These are phyloP conservation scores for Serendipita indica DNA, from an alignment of 768 basidiomycete species.

Conservation along the genomic window DNA sequence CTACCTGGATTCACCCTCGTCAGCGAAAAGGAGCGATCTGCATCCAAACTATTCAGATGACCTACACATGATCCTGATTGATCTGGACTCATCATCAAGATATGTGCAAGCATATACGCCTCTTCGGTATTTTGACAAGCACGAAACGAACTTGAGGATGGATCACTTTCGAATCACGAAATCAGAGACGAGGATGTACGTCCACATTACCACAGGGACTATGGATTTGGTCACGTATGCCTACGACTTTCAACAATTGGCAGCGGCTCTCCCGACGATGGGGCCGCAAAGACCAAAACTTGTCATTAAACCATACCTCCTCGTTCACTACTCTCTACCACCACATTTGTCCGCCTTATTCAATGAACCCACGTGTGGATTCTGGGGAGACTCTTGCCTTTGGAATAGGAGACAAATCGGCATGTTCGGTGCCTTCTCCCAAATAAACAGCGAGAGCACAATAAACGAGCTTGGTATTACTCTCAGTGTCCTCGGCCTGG, in stretches of 20 bases:
- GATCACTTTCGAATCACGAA: background rate
- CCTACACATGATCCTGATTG: background rate
- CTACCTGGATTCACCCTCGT: background rate
- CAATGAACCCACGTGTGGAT: background rate
- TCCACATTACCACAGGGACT: background rate
- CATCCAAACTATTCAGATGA: background rate
- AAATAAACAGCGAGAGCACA: background rate
- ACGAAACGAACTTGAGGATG: background rate
- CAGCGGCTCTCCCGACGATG: background rate
- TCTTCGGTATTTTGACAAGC: background rate
- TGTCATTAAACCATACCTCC: background rate
- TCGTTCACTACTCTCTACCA: background rate
- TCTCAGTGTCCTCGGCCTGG: background rate
- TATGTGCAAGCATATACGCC: background rate
- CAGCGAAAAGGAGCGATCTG: background rate
- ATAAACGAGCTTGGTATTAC: too few relatives aligned
- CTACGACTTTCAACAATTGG: too few relatives aligned
- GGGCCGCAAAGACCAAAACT: background rate
- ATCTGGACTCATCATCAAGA: background rate
- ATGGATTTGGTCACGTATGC: background rate
- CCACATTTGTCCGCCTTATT: background rate
- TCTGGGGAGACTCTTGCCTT: constrained; percentile 1
- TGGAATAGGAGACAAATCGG: background rate
- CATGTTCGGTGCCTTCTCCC: background rate
- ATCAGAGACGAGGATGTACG: background rate